These are phyloP conservation scores for Mitragyna speciosa DNA, from an alignment of 257 asterid species.

Conservation along the genomic window DNA sequence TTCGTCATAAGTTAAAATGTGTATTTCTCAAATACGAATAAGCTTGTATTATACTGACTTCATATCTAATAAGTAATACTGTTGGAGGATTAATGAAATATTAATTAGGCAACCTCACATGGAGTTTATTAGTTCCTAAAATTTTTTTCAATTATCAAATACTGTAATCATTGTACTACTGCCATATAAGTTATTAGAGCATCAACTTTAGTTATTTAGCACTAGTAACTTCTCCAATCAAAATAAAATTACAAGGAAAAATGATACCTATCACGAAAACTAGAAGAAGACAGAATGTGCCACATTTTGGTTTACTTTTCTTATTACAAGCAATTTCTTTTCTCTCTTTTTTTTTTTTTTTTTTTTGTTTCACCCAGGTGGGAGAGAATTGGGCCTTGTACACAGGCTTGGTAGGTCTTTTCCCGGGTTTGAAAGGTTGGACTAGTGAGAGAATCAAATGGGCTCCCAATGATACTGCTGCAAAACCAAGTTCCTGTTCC, in stretches of 20 bases:
- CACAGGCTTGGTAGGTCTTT: background rate
- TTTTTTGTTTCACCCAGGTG: no score
- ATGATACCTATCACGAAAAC: background rate
- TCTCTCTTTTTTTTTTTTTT: background rate
- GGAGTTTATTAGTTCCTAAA: background rate
- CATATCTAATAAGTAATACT: no score
- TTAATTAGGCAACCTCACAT: background rate
- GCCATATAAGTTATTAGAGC: background rate
- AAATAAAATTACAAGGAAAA: no score
- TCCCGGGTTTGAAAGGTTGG: background rate
- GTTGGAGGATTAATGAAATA: no score
- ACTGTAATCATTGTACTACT: background rate
- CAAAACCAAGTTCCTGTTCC: background rate
- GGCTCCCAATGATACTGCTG: background rate
- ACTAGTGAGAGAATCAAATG: background rate
- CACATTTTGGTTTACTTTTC: background rate
- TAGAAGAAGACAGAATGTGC: no score
- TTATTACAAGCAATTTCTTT: background rate
- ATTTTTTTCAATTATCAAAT: background rate
- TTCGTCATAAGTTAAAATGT: background rate
- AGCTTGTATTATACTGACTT: no score
- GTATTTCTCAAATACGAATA: background rate
- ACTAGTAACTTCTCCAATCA: background rate
- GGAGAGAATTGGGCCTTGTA: background rate
- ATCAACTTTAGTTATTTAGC: background rate